A percentile compares a stretch with the other conserved stretches of the same genome.
These are phyloP conservation scores for Citropsis articulata DNA, from an alignment of 345 rosid species.

Conservation along the genomic window DNA sequence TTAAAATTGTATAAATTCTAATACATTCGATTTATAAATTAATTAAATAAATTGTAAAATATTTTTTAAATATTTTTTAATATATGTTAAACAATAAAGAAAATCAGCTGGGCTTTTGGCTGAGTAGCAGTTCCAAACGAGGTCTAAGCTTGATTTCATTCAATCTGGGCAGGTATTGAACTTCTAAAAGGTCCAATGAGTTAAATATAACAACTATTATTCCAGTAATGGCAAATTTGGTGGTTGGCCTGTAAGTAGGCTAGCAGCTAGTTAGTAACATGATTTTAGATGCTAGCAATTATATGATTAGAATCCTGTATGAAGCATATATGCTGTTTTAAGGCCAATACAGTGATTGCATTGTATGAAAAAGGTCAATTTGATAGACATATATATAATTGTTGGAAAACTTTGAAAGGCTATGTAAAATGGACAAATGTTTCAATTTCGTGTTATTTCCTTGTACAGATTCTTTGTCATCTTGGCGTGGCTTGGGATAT, in stretches of 20 bases:
- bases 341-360: neutral
- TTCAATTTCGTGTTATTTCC: constrained; percentile 1
- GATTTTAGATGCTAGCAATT: neutral
- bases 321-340: neutral
- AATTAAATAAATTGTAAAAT: too few species aligned
- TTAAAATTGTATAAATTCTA: too few species aligned
- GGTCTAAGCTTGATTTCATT: neutral
- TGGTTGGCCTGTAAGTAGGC: neutral
- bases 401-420: constrained; percentile 1
- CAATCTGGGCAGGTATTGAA: neutral
- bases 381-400: neutral
- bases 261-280: neutral
- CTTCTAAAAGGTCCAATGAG: neutral
- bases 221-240: neutral
- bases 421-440: constrained; percentile 4
- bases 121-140: too few species aligned
- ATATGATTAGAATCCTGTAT: neutral
- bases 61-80: too few species aligned
- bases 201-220: neutral
- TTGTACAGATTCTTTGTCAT: constrained; percentile 79
- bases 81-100: too few species aligned
- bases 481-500: constrained; percentile 83
- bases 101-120: too few species aligned
- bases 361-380: neutral
- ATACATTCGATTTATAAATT: too few species aligned